Base-by-base conservation (phyloP, 2,329 filamentous ascomycete species). In the Rhinocladiella mackenziei region DNA sequence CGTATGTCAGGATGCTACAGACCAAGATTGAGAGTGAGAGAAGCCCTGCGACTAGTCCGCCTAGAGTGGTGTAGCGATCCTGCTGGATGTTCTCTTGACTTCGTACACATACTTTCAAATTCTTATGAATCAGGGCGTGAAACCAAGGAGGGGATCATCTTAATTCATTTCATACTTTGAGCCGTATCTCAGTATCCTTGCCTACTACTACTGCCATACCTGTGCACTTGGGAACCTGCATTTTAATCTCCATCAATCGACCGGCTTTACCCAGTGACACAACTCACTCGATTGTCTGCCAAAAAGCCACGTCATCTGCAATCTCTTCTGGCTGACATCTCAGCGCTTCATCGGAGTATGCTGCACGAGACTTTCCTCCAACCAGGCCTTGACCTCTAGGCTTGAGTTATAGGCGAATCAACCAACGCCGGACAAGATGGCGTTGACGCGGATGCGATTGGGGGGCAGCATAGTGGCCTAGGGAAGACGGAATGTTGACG, bases 221-320 rank as follows among this genome's bases (percentile, higher is more conserved):
- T n/a, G n/a, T n/a, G n/a, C n/a, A n/a, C n/a, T n/a, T n/a, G 23
- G 23, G 23, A 26, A 26, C 23, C 23, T n/a, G n/a, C n/a, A n/a
- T n/a, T n/a, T n/a, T n/a, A n/a, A n/a, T n/a, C 43, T 18, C 43
- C 43, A 20, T 47, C 48, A 10, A 46, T 44, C 19, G 30, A 28
- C 47, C 42, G 48, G n/a, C 35, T 37, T 2, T 39, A 43, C 1
- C 43, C 48, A 4, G 48, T 44, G 28, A 47, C 48, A 29, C 37
- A 43, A 18, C 35, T 44, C 4, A 40, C 43, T 30, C 44, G 44
- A 15, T 51, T 51, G 10, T 31, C 25, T 8, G 43, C 39, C 10
- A 47, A 31, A 26, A 51, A 51, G 45, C 45, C 18, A 76, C 1
- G 82, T 88, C 59, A 77, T 88, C 39, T 83, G 87, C 60, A 87